Conservation (phyloP, 139 green algal species). For the Chlamydomonas schloesseri region DNA sequence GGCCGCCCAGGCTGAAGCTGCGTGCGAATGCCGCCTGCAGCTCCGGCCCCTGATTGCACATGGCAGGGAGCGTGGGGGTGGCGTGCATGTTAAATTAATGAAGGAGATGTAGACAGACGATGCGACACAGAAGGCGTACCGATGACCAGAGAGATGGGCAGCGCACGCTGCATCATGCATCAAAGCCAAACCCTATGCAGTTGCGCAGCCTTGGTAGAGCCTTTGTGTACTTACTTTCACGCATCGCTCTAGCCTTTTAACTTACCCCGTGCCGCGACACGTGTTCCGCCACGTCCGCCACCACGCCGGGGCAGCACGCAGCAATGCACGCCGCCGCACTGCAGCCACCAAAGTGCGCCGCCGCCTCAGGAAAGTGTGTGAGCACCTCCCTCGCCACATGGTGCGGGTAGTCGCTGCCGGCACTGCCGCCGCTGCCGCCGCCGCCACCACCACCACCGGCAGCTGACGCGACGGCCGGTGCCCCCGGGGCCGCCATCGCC, state of each 20-base stretch:
- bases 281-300: not conserved
- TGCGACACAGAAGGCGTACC: no score
- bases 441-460: not conserved
- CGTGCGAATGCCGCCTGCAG: not conserved
- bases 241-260: no score
- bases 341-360: slow-evolving; percentile 7
- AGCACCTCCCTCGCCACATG: not conserved
- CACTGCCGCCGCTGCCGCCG: not conserved
- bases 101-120: no score
- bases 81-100: no score
- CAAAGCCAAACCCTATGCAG: no score
- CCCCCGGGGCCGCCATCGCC: no score
- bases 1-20: not conserved
- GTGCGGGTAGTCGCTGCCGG: not conserved
- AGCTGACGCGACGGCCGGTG: no score
- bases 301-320: not conserved
- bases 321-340: not conserved
- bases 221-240: no score
- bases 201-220: no score
- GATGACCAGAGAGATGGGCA: no score
- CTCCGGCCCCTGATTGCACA: not conserved
- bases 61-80: no score
- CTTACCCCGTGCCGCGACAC: not conserved
- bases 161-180: no score
- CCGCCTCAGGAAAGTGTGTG: not conserved